These are phyloP conservation scores for Capronia americana DNA, from an alignment of 2,329 filamentous ascomycete genomes.

Conservation along the genomic window DNA sequence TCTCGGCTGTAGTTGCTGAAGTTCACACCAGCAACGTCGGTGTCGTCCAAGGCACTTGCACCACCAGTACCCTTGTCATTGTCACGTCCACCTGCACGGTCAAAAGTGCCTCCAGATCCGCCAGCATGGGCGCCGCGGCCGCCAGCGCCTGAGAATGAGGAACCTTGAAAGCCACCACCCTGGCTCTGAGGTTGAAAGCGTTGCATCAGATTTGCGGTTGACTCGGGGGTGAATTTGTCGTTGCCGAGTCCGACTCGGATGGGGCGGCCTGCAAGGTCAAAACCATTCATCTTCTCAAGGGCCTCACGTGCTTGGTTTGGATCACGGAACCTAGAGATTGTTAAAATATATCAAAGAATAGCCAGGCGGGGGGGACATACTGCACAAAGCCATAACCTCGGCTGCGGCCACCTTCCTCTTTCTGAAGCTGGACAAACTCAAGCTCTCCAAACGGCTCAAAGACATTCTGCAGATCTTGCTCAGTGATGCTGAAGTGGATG, in stretches of 20 bases:
- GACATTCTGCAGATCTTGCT: constrained; percentile 91
- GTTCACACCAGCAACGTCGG: constrained; percentile 96
- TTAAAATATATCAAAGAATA: constrained; percentile 38
- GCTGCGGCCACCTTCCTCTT: constrained; percentile 88
- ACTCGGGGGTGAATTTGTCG: constrained; percentile 99
- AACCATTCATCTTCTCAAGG: constrained; percentile 98
- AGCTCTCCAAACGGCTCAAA: constrained; percentile 98
- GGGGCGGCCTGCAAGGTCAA: constrained; percentile 94
- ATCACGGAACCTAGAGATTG: constrained; percentile 75
- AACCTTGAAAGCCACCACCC: constrained; percentile 76
- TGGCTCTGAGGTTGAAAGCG: constrained; percentile 81
- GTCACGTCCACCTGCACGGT: constrained; percentile 86
- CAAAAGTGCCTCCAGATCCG: constrained; percentile 74
- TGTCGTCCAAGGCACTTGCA: constrained; percentile 94
- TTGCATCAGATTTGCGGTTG: constrained; percentile 88
- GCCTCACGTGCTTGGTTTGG: constrained; percentile 91
- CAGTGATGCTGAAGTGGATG: constrained; percentile 99
- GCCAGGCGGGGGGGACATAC: constrained; percentile 63
- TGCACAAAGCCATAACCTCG: constrained; percentile 98
- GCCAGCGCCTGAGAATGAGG: constrained; percentile 86
- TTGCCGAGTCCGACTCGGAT: constrained; percentile 99
- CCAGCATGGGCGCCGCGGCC: constrained; percentile 84
- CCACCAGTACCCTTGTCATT: constrained; percentile 86
- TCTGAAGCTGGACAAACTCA: constrained; percentile 96
- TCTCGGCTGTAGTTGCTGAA: constrained; percentile 99